Evolutionary conservation across 2,329 filamentous ascomycete species (phyloP).

Genomic region (Cytospora piceicola): DNA sequence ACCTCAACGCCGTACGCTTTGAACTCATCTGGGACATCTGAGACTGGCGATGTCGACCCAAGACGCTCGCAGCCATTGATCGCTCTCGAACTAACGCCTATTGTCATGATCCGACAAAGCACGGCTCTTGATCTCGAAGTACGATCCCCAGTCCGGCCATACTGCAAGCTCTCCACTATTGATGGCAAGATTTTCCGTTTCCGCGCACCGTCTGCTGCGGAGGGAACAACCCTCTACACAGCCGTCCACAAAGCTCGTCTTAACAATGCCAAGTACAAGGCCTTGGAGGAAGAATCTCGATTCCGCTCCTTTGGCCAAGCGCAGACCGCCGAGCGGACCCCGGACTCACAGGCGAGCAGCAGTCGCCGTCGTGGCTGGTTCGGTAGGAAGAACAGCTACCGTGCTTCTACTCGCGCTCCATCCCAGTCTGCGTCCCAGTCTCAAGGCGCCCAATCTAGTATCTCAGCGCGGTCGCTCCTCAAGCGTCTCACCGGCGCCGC

Average conservation of each 20-base stretch:
- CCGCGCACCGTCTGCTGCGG: slow-evolving; percentile 74
- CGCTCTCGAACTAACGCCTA: slow-evolving; percentile 84
- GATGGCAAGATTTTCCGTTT: slow-evolving; percentile 84
- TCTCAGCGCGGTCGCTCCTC: slow-evolving; percentile 77
- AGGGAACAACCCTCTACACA: slow-evolving; percentile 81
- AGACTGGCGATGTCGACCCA: slow-evolving; percentile 37
- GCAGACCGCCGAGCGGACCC: slow-evolving; percentile 54
- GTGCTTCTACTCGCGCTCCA: slow-evolving; percentile 63
- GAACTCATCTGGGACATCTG: slow-evolving; percentile 41
- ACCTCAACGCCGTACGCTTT: slow-evolving; percentile 39
- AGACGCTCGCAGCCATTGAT: slow-evolving; percentile 53
- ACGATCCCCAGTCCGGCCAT: slow-evolving; percentile 76
- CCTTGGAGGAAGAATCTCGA: slow-evolving; percentile 66
- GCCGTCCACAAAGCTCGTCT: slow-evolving; percentile 88
- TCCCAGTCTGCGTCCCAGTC: slow-evolving; percentile 68
- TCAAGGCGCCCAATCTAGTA: slow-evolving; percentile 66
- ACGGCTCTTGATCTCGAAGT: slow-evolving; percentile 94
- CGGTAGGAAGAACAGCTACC: slow-evolving; percentile 67
- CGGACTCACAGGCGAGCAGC: slow-evolving; percentile 47
- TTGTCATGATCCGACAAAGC: slow-evolving; percentile 87
- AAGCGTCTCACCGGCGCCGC: slow-evolving; percentile 74
- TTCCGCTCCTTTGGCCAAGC: slow-evolving; percentile 73
- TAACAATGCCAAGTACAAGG: slow-evolving; percentile 87
- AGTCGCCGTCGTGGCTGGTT: slow-evolving; percentile 61
- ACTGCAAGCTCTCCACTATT: slow-evolving; percentile 69